Evolutionary conservation across 495 filamentous ascomycete genomes (phyloP), one percentile per base, ranked within the genome.

Genomic region (Pseudotulostoma volvatum): DNA sequence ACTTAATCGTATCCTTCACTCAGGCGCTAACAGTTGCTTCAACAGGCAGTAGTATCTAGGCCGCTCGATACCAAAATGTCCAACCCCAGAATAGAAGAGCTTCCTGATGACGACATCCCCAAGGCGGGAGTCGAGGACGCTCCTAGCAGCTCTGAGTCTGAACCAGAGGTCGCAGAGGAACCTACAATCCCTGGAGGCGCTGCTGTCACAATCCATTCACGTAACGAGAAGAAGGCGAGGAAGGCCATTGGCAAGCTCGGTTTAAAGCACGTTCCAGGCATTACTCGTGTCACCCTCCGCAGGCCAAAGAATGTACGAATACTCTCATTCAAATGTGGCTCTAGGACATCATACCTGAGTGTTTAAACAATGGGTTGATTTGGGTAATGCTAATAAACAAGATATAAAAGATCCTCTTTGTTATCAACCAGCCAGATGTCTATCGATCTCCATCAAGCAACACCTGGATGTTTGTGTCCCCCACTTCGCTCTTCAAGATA

Each of bases 211-310:
- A 78, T 96, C 50, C 88, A 96, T 73, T 93, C 83, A 51, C 84
- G 90, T 61, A 93, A 93, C 68, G 92, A 99, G 79, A 99, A 99
- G 80, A 99, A 96, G 74, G 92, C 92, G 39, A 76, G 92, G 58
- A 96, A 96, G 71, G 83, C 84, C 54, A 93, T 97, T 61, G 82
- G 82, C 52, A 99, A 99, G 77, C 73, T 96, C 53, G 88, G 93
- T 52, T 68, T 99, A 57, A 92, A 86, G 70, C 85, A 87, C 51
- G 81, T 99, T 47, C 78, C 81, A 45, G 92, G 92, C 55, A 99
- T 99, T 59, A 99, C 92, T 49, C 76, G 90, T 59, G 92, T 99
- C 49, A 99, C 92, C 35, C 74, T 99, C 51, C 79, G 92, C 66
- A 71, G 92, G 57, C 92, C 92, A 48, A 99, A 99, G 77, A 94